Percentiles rank a stretch among this genome's conserved stretches.
phyloP scores from a whole-genome alignment of 371 early-diverging fungal genomes.

The Mucor piriformis region DNA sequence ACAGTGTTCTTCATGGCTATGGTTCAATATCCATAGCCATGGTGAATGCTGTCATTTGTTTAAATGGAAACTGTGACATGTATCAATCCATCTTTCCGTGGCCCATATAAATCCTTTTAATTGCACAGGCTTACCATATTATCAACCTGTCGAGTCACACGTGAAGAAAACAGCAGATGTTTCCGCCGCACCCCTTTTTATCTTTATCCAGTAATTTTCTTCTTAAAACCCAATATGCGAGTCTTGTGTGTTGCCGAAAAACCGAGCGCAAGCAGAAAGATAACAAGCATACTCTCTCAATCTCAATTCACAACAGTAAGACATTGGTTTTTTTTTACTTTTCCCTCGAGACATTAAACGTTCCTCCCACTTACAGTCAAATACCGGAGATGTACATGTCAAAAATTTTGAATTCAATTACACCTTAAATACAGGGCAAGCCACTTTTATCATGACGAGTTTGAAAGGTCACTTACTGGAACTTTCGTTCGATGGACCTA shows the following conservation, averaged over 20 bases:
- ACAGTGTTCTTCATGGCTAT: too few species aligned
- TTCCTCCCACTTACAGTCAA: neutral
- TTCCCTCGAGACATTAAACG: neutral
- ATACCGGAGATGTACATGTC: constrained; percentile 65
- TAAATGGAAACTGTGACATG: too few species aligned
- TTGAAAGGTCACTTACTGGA: constrained; percentile 81
- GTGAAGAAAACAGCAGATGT: too few species aligned
- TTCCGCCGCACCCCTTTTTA: too few species aligned
- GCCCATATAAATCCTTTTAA: too few species aligned
- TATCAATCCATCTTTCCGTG: too few species aligned
- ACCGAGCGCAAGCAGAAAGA: constrained; percentile 93
- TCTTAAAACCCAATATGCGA: constrained; percentile 40
- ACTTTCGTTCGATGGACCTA: constrained; percentile 63
- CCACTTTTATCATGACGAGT: constrained; percentile 84
- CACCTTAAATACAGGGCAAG: constrained; percentile 56
- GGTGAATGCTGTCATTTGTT: too few species aligned
- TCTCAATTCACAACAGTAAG: constrained; percentile 40
- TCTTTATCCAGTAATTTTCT: too few species aligned
- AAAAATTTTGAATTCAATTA: constrained; percentile 82
- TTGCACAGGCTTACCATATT: too few species aligned
- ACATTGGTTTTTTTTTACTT: constrained; percentile 7
- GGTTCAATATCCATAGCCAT: too few species aligned
- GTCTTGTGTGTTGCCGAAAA: constrained; percentile 99
- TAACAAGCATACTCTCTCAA: constrained; percentile 81
- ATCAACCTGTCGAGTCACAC: too few species aligned